These are phyloP conservation scores for Penicillium sp. DNA, from an alignment of 2,329 filamentous ascomycete species.

Conservation along the genomic window DNA sequence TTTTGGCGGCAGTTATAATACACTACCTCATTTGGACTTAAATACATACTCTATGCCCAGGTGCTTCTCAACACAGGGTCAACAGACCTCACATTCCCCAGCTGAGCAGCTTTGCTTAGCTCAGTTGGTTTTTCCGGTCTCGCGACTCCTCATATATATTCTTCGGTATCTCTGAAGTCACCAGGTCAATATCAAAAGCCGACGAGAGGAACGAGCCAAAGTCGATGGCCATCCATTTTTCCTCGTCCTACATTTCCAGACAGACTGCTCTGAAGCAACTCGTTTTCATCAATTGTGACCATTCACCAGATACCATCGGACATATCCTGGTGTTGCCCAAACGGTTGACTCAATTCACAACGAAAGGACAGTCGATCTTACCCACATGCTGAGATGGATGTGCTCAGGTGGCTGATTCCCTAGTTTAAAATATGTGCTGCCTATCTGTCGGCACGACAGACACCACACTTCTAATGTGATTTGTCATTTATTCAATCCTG, in stretches of 20 bases:
- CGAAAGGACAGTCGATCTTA: background rate
- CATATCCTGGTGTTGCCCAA: background rate
- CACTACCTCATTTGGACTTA: too few relatives aligned
- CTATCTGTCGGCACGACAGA: too few relatives aligned
- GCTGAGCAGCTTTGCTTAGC: background rate
- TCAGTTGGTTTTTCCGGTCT: background rate
- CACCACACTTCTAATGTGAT: too few relatives aligned
- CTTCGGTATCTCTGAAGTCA: background rate
- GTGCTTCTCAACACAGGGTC: too few relatives aligned
- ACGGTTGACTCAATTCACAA: background rate
- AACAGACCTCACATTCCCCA: too few relatives aligned
- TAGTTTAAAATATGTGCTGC: too few relatives aligned
- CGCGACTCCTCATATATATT: background rate
- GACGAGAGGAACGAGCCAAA: background rate
- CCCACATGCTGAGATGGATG: background rate
- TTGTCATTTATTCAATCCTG: too few relatives aligned
- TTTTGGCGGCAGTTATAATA: too few relatives aligned
- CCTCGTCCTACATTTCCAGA: background rate
- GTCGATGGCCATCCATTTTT: background rate
- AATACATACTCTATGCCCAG: too few relatives aligned
- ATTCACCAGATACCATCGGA: background rate
- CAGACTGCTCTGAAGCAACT: background rate
- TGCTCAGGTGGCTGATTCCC: too few relatives aligned
- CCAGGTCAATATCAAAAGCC: background rate
- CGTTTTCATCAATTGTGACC: background rate